Percentiles rank a stretch among this genome's conserved stretches.
Evolutionary conservation across 345 rosid genomes (phyloP).

Genomic region (Trapa incisa): DNA sequence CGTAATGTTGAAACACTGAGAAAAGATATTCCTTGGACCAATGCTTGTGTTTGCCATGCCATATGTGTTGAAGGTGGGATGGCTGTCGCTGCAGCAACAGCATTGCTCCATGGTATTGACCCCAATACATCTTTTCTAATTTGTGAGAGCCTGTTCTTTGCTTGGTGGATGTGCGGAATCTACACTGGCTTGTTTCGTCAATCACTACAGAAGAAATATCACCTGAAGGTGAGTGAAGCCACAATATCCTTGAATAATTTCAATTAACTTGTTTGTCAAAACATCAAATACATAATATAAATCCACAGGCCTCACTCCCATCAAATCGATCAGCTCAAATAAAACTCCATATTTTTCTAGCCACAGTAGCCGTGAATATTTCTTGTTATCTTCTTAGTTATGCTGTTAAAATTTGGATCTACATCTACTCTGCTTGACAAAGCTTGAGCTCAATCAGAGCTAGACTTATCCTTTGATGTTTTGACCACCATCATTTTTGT

Average conservation of each 20-base stretch:
- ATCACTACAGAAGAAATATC: slow-evolving; percentile 71
- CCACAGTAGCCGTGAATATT: no score
- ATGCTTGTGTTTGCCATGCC: slow-evolving; percentile 76
- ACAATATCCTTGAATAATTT: neutral
- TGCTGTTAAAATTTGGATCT: no score
- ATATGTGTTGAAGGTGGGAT: slow-evolving; percentile 83
- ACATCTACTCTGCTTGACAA: neutral
- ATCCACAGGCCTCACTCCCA: neutral
- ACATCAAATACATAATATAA: neutral
- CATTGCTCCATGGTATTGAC: slow-evolving; percentile 59
- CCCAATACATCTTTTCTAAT: slow-evolving; percentile 69
- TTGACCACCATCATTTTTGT: neutral
- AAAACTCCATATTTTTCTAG: neutral
- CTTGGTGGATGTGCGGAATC: slow-evolving; percentile 91
- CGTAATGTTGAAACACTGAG: slow-evolving; percentile 56
- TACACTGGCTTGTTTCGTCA: slow-evolving; percentile 69
- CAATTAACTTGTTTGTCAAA: neutral
- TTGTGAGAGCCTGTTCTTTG: slow-evolving; percentile 57
- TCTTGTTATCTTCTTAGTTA: no score
- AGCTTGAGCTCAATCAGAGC: neutral
- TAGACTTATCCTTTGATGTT: neutral
- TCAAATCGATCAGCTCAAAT: no score
- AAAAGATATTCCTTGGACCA: slow-evolving; percentile 61
- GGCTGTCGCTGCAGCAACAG: slow-evolving; percentile 54
- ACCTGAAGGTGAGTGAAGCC: slow-evolving; percentile 74